These are phyloP conservation scores for Exidia glandulosa DNA, from an alignment of 768 basidiomycete genomes.

Conservation along the genomic window DNA sequence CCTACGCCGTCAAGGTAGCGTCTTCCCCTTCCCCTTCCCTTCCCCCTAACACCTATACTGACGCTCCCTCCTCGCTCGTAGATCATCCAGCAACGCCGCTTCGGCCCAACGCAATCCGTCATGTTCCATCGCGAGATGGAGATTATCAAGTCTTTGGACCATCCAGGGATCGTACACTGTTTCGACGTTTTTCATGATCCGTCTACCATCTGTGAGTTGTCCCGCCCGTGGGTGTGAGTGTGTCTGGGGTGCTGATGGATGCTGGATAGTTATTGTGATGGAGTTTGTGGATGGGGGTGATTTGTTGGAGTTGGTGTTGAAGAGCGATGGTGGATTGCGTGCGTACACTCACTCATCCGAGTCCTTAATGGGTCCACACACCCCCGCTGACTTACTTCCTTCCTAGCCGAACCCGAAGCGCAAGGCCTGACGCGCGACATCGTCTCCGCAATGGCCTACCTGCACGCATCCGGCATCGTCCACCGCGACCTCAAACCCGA, in stretches of 20 bases:
- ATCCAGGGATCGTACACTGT: conserved; percentile 73
- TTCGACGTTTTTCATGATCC: conserved; percentile 67
- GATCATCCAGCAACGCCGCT: conserved; percentile 19
- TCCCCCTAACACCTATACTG: background rate
- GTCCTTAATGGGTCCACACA: background rate
- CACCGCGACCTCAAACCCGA: conserved; percentile 90
- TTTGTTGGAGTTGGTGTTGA: conserved; percentile 19
- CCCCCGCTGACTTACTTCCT: background rate
- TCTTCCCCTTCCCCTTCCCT: conserved; percentile 4
- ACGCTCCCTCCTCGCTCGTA: conserved; percentile 16
- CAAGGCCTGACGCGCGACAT: conserved; percentile 25
- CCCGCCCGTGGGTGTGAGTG: too few relatives aligned
- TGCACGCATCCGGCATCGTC: conserved; percentile 65
- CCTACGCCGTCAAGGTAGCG: conserved; percentile 76
- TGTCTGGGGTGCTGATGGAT: too few relatives aligned
- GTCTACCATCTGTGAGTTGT: conserved; percentile 28
- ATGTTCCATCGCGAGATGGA: conserved; percentile 62
- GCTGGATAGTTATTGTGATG: too few relatives aligned
- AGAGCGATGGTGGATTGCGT: conserved; percentile 52
- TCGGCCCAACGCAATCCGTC: conserved; percentile 14
- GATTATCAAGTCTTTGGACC: conserved; percentile 65
- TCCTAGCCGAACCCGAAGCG: conserved; percentile 22
- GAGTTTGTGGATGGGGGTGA: conserved; percentile 30
- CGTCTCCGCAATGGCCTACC: conserved; percentile 33
- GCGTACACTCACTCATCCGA: background rate